phyloP scores from a whole-genome alignment of 495 filamentous ascomycete species.

The Penicillium coffeae region DNA sequence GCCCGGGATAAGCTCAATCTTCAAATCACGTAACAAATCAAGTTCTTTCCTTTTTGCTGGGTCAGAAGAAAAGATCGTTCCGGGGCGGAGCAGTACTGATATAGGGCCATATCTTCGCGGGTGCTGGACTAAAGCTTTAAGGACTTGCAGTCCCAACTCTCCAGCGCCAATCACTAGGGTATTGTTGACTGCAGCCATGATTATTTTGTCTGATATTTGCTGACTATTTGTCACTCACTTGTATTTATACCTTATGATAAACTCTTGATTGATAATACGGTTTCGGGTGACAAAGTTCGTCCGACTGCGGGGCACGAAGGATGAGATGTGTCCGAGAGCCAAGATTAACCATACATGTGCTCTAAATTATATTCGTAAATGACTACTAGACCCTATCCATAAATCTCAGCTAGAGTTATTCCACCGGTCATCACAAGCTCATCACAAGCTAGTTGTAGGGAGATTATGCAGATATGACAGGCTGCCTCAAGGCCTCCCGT shows the following conservation, averaged over 20 bases:
- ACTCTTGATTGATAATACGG: neutral
- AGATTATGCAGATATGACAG: too few relatives aligned
- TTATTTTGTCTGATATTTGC: neutral
- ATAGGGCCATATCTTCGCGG: conserved; percentile 28
- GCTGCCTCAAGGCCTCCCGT: too few relatives aligned
- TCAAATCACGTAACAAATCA: conserved; percentile 24
- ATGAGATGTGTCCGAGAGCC: neutral
- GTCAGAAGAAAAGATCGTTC: conserved; percentile 32
- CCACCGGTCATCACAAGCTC: too few relatives aligned
- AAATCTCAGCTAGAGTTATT: too few relatives aligned
- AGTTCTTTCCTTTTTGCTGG: conserved; percentile 25
- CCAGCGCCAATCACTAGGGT: conserved; percentile 61
- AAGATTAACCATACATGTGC: too few relatives aligned
- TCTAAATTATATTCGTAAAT: too few relatives aligned
- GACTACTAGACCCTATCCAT: too few relatives aligned
- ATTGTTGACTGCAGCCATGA: neutral
- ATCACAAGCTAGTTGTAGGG: too few relatives aligned
- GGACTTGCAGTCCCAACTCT: conserved; percentile 55
- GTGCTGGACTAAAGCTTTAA: conserved; percentile 44
- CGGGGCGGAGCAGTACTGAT: conserved; percentile 48
- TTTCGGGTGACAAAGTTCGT: neutral
- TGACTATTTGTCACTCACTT: too few relatives aligned
- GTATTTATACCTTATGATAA: too few relatives aligned
- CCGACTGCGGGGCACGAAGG: neutral
- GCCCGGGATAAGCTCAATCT: conserved; percentile 38